These are phyloP conservation scores for Singerocomus inundabilis DNA, from an alignment of 1,284 basidiomycete genomes.

Conservation along the genomic window DNA sequence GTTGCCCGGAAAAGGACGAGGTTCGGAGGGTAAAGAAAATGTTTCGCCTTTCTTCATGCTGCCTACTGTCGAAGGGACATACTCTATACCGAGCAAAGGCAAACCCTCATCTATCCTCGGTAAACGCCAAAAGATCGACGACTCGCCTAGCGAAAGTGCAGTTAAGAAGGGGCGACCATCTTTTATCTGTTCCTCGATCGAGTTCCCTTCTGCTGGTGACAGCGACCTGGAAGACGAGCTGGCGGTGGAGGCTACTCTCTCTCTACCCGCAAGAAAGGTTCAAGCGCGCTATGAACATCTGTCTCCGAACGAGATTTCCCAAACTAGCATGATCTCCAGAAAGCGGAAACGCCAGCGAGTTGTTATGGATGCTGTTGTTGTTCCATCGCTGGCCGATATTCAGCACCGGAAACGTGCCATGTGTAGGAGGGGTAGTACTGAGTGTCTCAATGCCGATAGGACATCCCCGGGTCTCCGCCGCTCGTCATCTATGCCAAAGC, in stretches of 20 bases:
- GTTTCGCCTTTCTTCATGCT: constrained; percentile 35
- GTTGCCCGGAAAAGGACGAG: constrained; percentile 32
- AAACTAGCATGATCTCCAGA: constrained; percentile 7
- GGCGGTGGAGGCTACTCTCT: constrained; percentile 27
- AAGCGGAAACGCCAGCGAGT: constrained; percentile 48
- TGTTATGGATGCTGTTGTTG: constrained; percentile 55
- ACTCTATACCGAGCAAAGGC: constrained; percentile 25
- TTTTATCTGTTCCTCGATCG: constrained; percentile 33
- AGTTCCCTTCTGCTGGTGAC: constrained; percentile 19
- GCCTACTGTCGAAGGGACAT: constrained; percentile 37
- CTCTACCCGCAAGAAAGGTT: constrained; percentile 18
- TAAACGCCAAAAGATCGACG: constrained; percentile 39
- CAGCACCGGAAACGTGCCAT: constrained; percentile 17
- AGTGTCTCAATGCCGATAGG: not conserved
- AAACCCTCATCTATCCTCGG: constrained; percentile 35
- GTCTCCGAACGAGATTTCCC: constrained; percentile 3
- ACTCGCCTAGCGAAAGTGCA: constrained; percentile 29
- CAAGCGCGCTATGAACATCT: not conserved
- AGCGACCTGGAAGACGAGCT: constrained; percentile 32
- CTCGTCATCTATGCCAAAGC: constrained; percentile 25
- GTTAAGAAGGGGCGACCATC: constrained; percentile 35
- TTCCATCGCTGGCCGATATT: constrained; percentile 41
- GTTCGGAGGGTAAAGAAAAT: constrained; percentile 47
- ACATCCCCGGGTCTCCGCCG: constrained; percentile 25
- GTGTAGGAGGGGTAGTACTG: constrained; percentile 25